Evolutionary conservation across 179 eudicot species (phyloP).

Genomic region (Pouteria campechiana): DNA sequence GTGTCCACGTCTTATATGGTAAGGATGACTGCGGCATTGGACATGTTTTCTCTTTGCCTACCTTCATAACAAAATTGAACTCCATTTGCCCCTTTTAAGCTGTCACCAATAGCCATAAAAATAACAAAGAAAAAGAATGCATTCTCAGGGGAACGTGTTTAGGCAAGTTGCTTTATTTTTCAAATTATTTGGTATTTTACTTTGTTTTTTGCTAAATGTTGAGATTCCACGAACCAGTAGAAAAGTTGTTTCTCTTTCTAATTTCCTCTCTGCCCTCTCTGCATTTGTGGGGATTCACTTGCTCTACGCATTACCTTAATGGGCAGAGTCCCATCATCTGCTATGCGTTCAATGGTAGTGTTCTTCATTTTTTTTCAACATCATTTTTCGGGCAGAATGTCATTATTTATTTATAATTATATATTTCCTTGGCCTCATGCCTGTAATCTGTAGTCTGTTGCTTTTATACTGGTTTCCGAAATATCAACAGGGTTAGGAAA

Average conservation of each 20-base stretch:
- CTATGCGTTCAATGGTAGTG: too few species aligned
- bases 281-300: constrained; percentile 96
- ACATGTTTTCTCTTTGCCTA: not conserved
- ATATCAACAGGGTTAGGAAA: too few species aligned
- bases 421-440: too few species aligned
- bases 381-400: too few species aligned
- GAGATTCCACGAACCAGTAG: too few species aligned
- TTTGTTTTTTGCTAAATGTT: too few species aligned
- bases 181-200: not conserved
- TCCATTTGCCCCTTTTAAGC: not conserved
- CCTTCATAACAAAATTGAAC: not conserved
- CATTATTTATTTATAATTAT: too few species aligned
- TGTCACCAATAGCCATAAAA: not conserved
- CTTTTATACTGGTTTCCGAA: too few species aligned
- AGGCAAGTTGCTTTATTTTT: not conserved
- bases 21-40: not conserved
- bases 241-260: too few species aligned
- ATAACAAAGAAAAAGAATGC: not conserved
- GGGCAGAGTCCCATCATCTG: too few species aligned
- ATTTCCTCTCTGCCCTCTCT: constrained; percentile 4
- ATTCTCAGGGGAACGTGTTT: not conserved
- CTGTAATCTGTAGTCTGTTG: too few species aligned
- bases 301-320: constrained; percentile 52
- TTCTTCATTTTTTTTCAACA: too few species aligned
- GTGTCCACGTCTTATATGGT: not conserved